phyloP scores from a whole-genome alignment of 1,139 yeast genomes.

The Suhomyces choctaworum region DNA sequence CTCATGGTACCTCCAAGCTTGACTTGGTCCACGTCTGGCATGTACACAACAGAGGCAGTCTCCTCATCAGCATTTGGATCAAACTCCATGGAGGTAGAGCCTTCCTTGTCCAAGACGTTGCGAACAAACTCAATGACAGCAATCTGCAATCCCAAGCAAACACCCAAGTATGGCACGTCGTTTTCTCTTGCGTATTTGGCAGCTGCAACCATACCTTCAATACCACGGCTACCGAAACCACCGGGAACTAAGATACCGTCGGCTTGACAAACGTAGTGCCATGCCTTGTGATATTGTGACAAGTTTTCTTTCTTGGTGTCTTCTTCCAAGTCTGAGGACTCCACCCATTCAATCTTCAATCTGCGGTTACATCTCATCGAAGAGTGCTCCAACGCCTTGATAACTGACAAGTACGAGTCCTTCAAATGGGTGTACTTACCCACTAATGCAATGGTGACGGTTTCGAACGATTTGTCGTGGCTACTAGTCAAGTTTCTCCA shows the following conservation, averaged over 20 bases:
- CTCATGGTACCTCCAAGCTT: conserved; percentile 99
- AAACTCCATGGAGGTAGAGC: conserved; percentile 85
- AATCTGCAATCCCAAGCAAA: conserved; percentile 95
- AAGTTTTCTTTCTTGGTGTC: conserved; percentile 62
- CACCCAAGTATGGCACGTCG: conserved; percentile 91
- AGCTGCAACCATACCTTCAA: conserved; percentile 97
- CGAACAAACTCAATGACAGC: conserved; percentile 95
- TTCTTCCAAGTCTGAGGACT: conserved; percentile 85
- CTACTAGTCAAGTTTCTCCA: conserved; percentile 84
- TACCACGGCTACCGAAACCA: conserved; percentile 96
- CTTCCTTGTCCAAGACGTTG: conserved; percentile 65
- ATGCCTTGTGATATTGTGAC: conserved; percentile 86
- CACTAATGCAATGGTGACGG: conserved; percentile 91
- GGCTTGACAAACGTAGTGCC: conserved; percentile 92
- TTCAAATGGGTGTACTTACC: conserved; percentile 96
- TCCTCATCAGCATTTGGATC: conserved; percentile 61
- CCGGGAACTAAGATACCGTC: conserved; percentile 98
- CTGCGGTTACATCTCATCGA: conserved; percentile 86
- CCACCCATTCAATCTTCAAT: conserved; percentile 93
- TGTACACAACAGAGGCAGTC: conserved; percentile 83
- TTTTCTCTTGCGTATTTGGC: conserved; percentile 98
- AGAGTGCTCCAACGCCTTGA: conserved; percentile 92
- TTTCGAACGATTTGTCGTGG: conserved; percentile 77
- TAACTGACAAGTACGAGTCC: conserved; percentile 92
- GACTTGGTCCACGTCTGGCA: conserved; percentile 97